Conservation (phyloP, 768 basidiomycete genomes). For the Collybia sp. region DNA sequence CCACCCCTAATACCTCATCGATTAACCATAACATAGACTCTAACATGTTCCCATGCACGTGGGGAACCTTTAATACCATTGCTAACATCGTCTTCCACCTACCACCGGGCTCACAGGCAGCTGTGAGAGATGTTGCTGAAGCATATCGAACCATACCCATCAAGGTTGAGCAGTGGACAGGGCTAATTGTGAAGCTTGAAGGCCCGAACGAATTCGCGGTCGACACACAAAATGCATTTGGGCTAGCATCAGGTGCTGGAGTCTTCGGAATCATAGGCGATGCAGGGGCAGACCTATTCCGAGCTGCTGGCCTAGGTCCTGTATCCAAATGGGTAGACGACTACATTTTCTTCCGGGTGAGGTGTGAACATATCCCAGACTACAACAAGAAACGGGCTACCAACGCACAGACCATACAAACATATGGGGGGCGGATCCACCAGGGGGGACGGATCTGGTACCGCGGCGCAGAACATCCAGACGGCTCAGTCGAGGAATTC, state of each 20-base stretch:
- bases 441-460: slow-evolving; percentile 14
- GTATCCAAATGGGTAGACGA: slow-evolving; percentile 20
- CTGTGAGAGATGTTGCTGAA: background rate
- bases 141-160: background rate
- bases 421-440: background rate
- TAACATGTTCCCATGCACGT: background rate
- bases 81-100: background rate
- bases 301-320: slow-evolving; percentile 13
- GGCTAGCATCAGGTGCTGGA: slow-evolving; percentile 5
- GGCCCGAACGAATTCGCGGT: slow-evolving; percentile 6
- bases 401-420: slow-evolving; percentile 4
- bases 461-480: slow-evolving; percentile 9
- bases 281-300: slow-evolving; percentile 11
- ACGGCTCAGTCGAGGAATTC: slow-evolving; percentile 18
- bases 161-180: background rate
- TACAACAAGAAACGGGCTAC: slow-evolving; percentile 13
- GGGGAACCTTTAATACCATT: background rate
- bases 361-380: slow-evolving; percentile 10
- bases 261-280: slow-evolving; percentile 14
- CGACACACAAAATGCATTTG: slow-evolving; percentile 14
- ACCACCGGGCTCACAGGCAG: background rate
- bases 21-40: background rate
- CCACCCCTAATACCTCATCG: background rate
- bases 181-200: background rate
- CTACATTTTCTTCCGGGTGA: slow-evolving; percentile 16